phyloP scores from a whole-genome alignment of 371 early-diverging fungal species.

The Mucor circinelloides region DNA sequence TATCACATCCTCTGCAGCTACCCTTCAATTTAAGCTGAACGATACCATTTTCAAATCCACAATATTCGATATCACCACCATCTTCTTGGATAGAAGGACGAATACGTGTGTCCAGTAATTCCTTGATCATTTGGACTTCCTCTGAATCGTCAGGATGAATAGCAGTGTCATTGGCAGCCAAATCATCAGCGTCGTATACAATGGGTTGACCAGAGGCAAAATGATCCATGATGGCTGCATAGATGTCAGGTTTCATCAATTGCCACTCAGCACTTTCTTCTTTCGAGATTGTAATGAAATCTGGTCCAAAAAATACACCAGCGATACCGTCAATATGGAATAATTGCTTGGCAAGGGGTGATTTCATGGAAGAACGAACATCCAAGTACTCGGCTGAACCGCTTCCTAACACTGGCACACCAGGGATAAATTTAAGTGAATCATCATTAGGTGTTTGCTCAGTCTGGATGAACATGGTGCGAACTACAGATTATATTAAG shows the following conservation, averaged over 20 bases:
- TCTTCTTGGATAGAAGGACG: constrained; percentile 97
- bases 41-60: constrained; percentile 86
- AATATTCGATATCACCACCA: constrained; percentile 97
- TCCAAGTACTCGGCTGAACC: constrained; percentile 81
- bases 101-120: constrained; percentile 92
- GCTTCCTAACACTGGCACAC: constrained; percentile 70
- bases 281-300: constrained; percentile 94
- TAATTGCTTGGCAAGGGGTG: constrained; percentile 87
- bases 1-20: constrained; percentile 95
- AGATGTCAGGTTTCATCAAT: constrained; percentile 94
- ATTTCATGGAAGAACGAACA: constrained; percentile 75
- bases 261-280: constrained; percentile 86
- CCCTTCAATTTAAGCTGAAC: constrained; percentile 93
- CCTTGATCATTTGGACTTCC: constrained; percentile 96
- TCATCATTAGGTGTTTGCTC: constrained; percentile 93
- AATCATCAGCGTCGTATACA: constrained; percentile 53
- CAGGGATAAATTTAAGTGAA: constrained; percentile 93
- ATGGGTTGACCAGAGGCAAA: constrained; percentile 86
- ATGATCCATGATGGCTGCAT: constrained; percentile 94
- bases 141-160: constrained; percentile 86
- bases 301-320: constrained; percentile 88
- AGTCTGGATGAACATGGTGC: constrained; percentile 95
- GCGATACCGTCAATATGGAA: constrained; percentile 90
- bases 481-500: constrained; percentile 41
- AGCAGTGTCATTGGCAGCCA: constrained; percentile 66